Base-by-base conservation (phyloP, 805 yeast species). In the Wickerhamomyces subpelliculosus region DNA sequence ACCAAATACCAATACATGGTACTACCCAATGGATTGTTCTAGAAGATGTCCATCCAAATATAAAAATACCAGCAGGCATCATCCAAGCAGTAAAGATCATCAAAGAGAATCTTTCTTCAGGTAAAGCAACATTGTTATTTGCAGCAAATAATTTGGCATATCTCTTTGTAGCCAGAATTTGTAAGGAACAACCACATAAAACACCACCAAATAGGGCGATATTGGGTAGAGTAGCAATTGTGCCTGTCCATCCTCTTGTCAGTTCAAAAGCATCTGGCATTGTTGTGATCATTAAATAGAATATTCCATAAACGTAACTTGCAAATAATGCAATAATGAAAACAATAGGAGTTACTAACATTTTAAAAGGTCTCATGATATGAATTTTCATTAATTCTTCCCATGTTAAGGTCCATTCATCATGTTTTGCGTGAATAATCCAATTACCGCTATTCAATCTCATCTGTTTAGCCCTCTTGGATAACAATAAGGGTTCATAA, bases 11-110 rank as follows among this genome's bases (percentile, higher is more conserved):
- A 32, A 78, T 60, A 57, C 73, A 66, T 20, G 81, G 84, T 8
- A 67, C 73, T n/a, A 70, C 58, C 78, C 78, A 74, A 43, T 64
- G 75, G 17, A 70, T 55, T 9, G 46, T 46, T 34, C 58, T 56
- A 23, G 54, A 49, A 39, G 76, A 71, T 0, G 82, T 64, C 86
- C 86, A 81, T 8, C 81, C 83, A 49, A 77, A 67, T 54, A 80
- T 57, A 49, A 80, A 75, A 32, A 78, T 60, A 11, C 82, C 82
- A 18, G 61, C 64, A 1, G 79, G 72, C 57, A 76, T 62, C 27
- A 68, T 45, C 61, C 61, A 58, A 31, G 55, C 67, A 45, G 61
- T 66, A 46, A 49, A 44, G 74, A 68, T 74, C 75, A 78, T 68
- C 3, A 75, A 64, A 8, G 68, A 69, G 42, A 79, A 63, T 36